Evolutionary conservation across 2,329 filamentous ascomycete genomes (phyloP).

Genomic region (Ceratocystis huliohia): DNA sequence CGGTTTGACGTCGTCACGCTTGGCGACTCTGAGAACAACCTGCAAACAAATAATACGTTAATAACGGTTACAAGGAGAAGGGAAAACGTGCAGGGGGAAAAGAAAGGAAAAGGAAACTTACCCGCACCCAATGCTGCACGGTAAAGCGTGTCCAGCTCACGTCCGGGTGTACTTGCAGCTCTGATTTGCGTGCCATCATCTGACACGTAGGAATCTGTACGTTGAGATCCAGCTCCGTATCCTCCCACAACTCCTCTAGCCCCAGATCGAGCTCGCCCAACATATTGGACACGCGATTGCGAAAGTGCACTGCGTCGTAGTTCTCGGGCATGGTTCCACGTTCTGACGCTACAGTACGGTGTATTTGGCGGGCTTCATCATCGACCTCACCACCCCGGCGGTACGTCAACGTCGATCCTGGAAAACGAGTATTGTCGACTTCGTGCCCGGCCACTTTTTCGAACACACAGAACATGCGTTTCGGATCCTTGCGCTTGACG

Average conservation of each 20-base stretch:
- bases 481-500: conserved; percentile 56
- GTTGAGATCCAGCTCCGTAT: conserved; percentile 89
- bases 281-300: conserved; percentile 47
- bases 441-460: conserved; percentile 78
- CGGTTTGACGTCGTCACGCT: conserved; percentile 64
- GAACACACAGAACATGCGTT: conserved; percentile 71
- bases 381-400: conserved; percentile 57
- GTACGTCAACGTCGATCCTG: conserved; percentile 8
- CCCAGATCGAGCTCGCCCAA: conserved; percentile 65
- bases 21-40: conserved; percentile 88
- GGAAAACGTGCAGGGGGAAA: not conserved
- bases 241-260: conserved; percentile 61
- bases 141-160: conserved; percentile 90
- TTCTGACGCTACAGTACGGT: conserved; percentile 41
- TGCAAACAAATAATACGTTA: conserved; percentile 28
- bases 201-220: conserved; percentile 84
- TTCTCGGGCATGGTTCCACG: conserved; percentile 31
- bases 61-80: not conserved
- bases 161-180: conserved; percentile 62
- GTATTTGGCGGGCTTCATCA: conserved; percentile 33
- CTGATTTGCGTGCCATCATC: conserved; percentile 63
- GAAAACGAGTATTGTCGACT: conserved; percentile 52
- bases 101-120: conserved; percentile 30
- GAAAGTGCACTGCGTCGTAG: conserved; percentile 9
- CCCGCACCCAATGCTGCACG: conserved; percentile 95